phyloP scores from a whole-genome alignment of 108 stramenopile genomes.

The Nitzschia putrida region DNA sequence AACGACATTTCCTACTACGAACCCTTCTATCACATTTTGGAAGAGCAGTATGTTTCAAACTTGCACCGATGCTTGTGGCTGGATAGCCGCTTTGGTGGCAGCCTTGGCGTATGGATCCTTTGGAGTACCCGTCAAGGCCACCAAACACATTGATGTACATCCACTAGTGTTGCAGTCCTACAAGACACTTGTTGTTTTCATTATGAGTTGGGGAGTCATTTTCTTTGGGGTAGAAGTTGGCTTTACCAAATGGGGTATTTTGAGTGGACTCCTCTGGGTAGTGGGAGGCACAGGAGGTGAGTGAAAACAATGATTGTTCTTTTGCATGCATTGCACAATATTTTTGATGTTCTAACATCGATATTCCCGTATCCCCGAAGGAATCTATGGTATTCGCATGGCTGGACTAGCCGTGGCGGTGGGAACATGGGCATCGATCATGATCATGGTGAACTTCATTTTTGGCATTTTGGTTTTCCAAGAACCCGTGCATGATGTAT shows the following conservation, averaged over 20 bases:
- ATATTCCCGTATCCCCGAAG: background rate
- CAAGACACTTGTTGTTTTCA: conserved; percentile 58
- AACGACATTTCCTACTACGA: background rate
- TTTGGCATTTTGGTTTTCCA: conserved; percentile 69
- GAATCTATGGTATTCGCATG: conserved; percentile 66
- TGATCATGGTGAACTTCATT: conserved; percentile 66
- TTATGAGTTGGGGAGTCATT: conserved; percentile 51
- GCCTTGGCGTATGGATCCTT: conserved; percentile 57
- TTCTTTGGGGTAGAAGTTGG: conserved; percentile 47
- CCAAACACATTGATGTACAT: conserved; percentile 55
- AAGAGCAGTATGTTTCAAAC: conserved; percentile 16
- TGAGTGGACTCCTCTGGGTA: conserved; percentile 73
- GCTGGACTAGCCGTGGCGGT: conserved; percentile 73
- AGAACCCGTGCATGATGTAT: conserved; percentile 51
- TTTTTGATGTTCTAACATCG: background rate
- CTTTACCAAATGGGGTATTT: conserved; percentile 71
- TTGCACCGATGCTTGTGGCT: conserved; percentile 51
- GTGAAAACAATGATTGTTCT: conserved; percentile 3
- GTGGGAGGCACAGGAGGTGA: conserved; percentile 41
- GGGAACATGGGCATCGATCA: conserved; percentile 68
- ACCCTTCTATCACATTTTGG: background rate
- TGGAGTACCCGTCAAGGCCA: conserved; percentile 68
- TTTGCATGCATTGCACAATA: background rate
- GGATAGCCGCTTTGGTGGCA: conserved; percentile 53
- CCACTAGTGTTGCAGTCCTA: conserved; percentile 65